Evolutionary conservation across 306 rosid species (phyloP), one percentile per base, ranked within the genome.

Genomic region (Fragaria vesca): DNA sequence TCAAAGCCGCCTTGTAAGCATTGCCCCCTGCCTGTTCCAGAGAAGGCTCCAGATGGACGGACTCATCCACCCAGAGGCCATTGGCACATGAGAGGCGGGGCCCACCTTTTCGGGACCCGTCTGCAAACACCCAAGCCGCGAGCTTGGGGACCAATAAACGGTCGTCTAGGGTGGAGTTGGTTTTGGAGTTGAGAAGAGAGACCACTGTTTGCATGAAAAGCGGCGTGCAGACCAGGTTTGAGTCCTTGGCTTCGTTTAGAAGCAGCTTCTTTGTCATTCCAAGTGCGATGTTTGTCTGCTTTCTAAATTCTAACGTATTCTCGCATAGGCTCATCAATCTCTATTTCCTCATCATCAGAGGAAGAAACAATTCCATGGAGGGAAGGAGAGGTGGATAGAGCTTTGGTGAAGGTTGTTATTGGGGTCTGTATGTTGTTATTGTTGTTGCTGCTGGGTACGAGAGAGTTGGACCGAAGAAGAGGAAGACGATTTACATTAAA

Each of bases 181-280:
- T 58, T 10, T 43, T 24, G 43, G 62, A 26, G 16, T 57, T 57
- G 57, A 78, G 52, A 28, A 78, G 45, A 11, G 66, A 58, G 15
- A 78, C 61, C 30, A 69, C 38, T 1, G 12, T 6, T 15, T 69
- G 81, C 9, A 69, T 16, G 20, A 70, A 78, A 62, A 78, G 50
- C 48, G 76, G 76, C 15, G 76, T 32, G 60, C 17, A 45, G 8
- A 78, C 48, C 13, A 43, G 30, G 17, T 78, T 78, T 11, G 40
- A 55, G 15, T 20, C 30, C 2, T 2, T 21, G 26, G 34, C 48
- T 46, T 62, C 1, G 12, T n/a, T 46, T 43, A 75, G 45, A 21
- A 60, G 50, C 40, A 66, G 21, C 17, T 42, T 18, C 68, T 40
- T 40, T 1, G 77, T 38, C 20, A 73, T 38, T 11, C 6, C n/a